Evolutionary conservation across 2,329 filamentous ascomycete species (phyloP).

Genomic region (Aspergillus hiratsukae): DNA sequence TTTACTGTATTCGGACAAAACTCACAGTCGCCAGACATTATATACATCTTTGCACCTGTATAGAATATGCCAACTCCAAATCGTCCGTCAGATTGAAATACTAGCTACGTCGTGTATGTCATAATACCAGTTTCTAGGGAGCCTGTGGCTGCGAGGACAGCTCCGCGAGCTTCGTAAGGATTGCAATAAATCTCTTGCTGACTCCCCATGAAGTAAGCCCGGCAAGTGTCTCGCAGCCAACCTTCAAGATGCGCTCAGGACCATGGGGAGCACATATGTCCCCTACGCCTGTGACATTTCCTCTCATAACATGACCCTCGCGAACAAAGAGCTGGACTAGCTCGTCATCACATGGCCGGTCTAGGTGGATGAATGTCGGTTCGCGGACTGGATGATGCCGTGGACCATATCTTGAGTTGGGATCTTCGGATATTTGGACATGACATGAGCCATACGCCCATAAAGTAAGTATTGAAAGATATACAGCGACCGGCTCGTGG

Average conservation of each 20-base stretch:
- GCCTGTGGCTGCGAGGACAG: slow-evolving; percentile 1
- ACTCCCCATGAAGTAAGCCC: slow-evolving; percentile 33
- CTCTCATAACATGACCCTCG: slow-evolving; percentile 47
- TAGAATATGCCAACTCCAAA: neutral
- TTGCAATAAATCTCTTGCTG: slow-evolving; percentile 29
- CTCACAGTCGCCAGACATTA: neutral
- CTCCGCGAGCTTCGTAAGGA: slow-evolving; percentile 31
- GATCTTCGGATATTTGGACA: slow-evolving; percentile 28
- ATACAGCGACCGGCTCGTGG: slow-evolving; percentile 44
- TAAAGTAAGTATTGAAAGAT: slow-evolving; percentile 44
- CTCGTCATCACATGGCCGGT: slow-evolving; percentile 55
- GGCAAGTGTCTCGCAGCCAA: slow-evolving; percentile 38
- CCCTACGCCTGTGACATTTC: slow-evolving; percentile 50
- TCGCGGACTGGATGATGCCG: slow-evolving; percentile 20
- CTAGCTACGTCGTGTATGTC: neutral
- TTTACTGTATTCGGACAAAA: neutral
- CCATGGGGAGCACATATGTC: slow-evolving; percentile 42
- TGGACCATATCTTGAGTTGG: slow-evolving; percentile 7
- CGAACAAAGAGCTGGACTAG: slow-evolving; percentile 54
- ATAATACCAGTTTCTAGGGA: neutral
- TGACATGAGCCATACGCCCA: slow-evolving; percentile 45
- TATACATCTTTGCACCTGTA: neutral
- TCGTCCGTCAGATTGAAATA: neutral
- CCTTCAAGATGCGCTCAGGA: slow-evolving; percentile 33
- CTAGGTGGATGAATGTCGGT: slow-evolving; percentile 48